phyloP scores from a whole-genome alignment of 768 basidiomycete species.

The Dictyophora rubrovolvata region DNA sequence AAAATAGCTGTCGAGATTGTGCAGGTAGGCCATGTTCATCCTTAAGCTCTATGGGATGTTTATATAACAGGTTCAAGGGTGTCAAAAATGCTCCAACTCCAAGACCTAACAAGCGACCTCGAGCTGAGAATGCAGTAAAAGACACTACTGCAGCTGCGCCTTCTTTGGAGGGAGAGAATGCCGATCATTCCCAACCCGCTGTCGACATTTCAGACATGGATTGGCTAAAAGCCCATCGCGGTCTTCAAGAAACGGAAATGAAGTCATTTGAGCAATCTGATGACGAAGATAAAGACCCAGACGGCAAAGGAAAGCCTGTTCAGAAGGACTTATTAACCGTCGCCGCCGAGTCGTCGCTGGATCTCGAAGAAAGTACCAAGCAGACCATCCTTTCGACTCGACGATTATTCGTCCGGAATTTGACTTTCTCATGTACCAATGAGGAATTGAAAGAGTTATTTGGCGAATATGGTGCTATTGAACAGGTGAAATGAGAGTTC shows the following conservation, averaged over 20 bases:
- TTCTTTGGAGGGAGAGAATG: slow-evolving; percentile 19
- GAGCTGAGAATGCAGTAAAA: slow-evolving; percentile 14
- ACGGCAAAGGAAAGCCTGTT: not conserved
- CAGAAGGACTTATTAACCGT: not conserved
- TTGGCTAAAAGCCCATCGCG: slow-evolving; percentile 64
- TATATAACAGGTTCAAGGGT: slow-evolving; percentile 32
- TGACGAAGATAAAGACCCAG: slow-evolving; percentile 31
- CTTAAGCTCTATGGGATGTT: not conserved
- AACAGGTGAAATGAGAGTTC: slow-evolving; percentile 49
- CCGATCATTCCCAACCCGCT: slow-evolving; percentile 1
- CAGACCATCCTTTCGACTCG: slow-evolving; percentile 59
- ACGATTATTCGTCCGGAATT: slow-evolving; percentile 87
- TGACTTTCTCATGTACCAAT: slow-evolving; percentile 78
- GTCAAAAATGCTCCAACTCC: slow-evolving; percentile 58
- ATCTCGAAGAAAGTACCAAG: slow-evolving; percentile 21
- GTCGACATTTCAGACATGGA: slow-evolving; percentile 55
- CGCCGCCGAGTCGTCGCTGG: not conserved
- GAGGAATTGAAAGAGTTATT: slow-evolving; percentile 60
- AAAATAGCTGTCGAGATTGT: slow-evolving; percentile 67
- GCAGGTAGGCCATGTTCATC: slow-evolving; percentile 43
- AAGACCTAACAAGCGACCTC: slow-evolving; percentile 60
- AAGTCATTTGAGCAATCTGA: slow-evolving; percentile 53
- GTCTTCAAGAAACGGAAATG: slow-evolving; percentile 24
- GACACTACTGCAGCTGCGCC: slow-evolving; percentile 1
- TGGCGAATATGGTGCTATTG: slow-evolving; percentile 55